Conservation (phyloP, 495 filamentous ascomycete species). For the Penicillium canariense region DNA sequence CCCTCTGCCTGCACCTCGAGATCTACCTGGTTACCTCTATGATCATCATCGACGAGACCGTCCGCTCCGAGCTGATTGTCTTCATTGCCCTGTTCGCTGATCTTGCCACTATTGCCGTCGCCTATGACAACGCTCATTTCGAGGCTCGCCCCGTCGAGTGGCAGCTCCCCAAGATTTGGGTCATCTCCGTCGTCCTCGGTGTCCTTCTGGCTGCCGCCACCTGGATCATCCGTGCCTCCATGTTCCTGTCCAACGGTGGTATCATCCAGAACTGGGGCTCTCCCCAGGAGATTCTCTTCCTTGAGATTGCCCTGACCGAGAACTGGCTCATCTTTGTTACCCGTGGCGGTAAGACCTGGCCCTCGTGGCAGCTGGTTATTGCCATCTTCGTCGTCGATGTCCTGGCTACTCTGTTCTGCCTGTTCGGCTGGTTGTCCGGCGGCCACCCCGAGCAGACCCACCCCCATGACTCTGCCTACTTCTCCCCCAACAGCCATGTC, state of each 20-base stretch:
- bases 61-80: conserved; percentile 65
- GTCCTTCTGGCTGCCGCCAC: conserved; percentile 62
- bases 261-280: conserved; percentile 71
- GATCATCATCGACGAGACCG: conserved; percentile 73
- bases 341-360: conserved; percentile 67
- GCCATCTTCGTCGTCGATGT: conserved; percentile 72
- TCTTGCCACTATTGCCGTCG: conserved; percentile 72
- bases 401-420: conserved; percentile 66
- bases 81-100: conserved; percentile 77
- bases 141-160: conserved; percentile 71
- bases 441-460: conserved; percentile 42
- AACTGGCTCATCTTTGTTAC: conserved; percentile 82
- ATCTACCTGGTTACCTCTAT: conserved; percentile 76
- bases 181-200: conserved; percentile 68
- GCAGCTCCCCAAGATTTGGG: conserved; percentile 77
- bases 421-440: conserved; percentile 68
- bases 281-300: conserved; percentile 71
- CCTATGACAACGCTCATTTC: conserved; percentile 75
- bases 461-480: conserved; percentile 43
- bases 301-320: conserved; percentile 71
- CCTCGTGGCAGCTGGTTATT: conserved; percentile 69
- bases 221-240: conserved; percentile 66
- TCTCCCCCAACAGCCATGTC: conserved; percentile 59
- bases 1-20: conserved; percentile 72
- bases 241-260: conserved; percentile 67